Conservation (phyloP, 495 filamentous ascomycete species). For the Penicillium arizonense region DNA sequence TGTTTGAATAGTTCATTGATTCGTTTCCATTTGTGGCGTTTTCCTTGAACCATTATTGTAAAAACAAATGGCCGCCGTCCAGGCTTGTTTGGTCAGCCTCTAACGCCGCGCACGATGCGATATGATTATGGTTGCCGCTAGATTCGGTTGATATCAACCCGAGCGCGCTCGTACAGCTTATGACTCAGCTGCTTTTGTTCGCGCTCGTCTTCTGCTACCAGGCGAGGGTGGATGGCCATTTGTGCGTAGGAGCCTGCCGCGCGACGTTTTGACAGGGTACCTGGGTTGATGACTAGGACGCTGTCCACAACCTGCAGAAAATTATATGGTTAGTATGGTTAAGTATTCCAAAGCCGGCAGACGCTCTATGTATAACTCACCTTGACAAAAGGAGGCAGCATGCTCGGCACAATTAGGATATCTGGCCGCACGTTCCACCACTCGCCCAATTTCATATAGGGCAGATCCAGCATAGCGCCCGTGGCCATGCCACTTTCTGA, state of each 20-base stretch:
- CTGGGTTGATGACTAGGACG: conserved; percentile 84
- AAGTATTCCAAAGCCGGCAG: not conserved
- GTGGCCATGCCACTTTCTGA: conserved; percentile 56
- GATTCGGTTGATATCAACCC: conserved; percentile 82
- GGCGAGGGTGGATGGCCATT: conserved; percentile 66
- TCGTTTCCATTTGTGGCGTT: conserved; percentile 13
- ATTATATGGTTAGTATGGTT: conserved; percentile 1
- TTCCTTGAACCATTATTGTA: conserved; percentile 1
- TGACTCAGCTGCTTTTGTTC: conserved; percentile 61
- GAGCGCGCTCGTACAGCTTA: conserved; percentile 75
- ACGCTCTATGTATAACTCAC: conserved; percentile 42
- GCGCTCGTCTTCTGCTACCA: conserved; percentile 57
- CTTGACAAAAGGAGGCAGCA: conserved; percentile 82
- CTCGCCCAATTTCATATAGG: conserved; percentile 86
- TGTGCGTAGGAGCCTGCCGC: conserved; percentile 79
- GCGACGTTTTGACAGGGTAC: conserved; percentile 77
- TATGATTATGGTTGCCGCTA: conserved; percentile 35
- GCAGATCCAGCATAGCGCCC: conserved; percentile 76
- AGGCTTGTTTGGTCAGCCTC: conserved; percentile 1
- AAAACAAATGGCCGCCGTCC: not conserved
- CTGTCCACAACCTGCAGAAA: conserved; percentile 70
- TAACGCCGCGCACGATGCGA: conserved; percentile 27
- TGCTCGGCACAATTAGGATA: conserved; percentile 79
- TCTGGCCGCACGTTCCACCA: conserved; percentile 84
- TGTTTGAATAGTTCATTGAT: conserved; percentile 18